Evolutionary conservation across 768 basidiomycete species (phyloP), one percentile per base, ranked within the genome.

Genomic region (Kwoniella sp.): DNA sequence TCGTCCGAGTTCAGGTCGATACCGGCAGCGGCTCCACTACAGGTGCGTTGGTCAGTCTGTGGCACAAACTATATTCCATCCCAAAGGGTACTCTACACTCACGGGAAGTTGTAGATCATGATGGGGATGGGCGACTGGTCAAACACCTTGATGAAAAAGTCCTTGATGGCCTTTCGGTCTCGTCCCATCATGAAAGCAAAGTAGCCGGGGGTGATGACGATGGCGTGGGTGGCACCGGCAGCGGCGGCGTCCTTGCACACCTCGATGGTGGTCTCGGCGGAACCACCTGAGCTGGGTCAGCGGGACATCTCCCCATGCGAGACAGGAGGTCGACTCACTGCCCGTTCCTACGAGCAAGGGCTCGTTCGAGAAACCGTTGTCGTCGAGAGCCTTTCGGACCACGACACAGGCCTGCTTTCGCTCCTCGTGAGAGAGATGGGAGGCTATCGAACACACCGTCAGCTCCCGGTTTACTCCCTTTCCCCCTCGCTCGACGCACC

Each of bases 51-150:
- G 36, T 48, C 46, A 40, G 38, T 20, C 22, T 44, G n/a, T 31
- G 41, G 28, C 22, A 23, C 38, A 44, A 26, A 17, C 27, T 32
- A 7, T 22, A n/a, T 19, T 11, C 29, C 22, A 25, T 34, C 28
- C 7, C 15, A n/a, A 37, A 25, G 19, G 22, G 22, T 10, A 17
- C 4, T 3, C 2, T n/a, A 1, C 7, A 64, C 87, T 40, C 77
- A 79, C 36, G 88, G 86, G 76, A 89, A 89, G 75, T 90, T 90
- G 78, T 90, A 90, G 43, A 90, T 81, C 81, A 33, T 85, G 82
- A 28, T 83, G 81, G 36, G 87, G 81, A 76, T 59, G 8, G 67
- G 67, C 6, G 65, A 69, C n/a, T 57, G 54, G 57, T 73, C 75
- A 20, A 75, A 60, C 25, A 89, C 86, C 80, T 86, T 59, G 19